phyloP scores from a whole-genome alignment of 441 rosid species.

The Euphorbia corollata region DNA sequence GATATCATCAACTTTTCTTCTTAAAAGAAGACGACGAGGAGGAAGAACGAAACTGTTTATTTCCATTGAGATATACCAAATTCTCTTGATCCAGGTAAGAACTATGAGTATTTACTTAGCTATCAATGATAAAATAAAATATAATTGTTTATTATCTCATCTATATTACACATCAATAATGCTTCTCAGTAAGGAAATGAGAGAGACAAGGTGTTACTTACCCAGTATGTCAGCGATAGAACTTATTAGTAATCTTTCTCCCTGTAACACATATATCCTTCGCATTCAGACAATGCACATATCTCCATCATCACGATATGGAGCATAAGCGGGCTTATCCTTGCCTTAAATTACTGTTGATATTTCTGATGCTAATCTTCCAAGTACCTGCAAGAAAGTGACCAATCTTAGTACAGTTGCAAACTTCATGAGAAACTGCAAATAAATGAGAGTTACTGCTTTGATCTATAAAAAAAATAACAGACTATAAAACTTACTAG shows the following conservation, averaged over 20 bases:
- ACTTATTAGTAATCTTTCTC: constrained; percentile 87
- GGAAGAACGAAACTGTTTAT: neutral
- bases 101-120: neutral
- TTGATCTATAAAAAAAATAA: no score
- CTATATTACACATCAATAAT: neutral
- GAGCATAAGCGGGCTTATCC: constrained; percentile 90
- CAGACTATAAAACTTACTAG: no score
- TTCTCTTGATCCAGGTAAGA: neutral
- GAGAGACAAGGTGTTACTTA: constrained; percentile 30
- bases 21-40: neutral
- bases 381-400: constrained; percentile 56
- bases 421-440: neutral
- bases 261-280: constrained; percentile 82
- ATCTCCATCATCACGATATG: constrained; percentile 93
- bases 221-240: constrained; percentile 97
- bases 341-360: constrained; percentile 92
- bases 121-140: neutral
- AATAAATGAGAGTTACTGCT: no score
- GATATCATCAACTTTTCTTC: neutral
- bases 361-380: constrained; percentile 91
- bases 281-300: constrained; percentile 95
- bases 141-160: neutral
- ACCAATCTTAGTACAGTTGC: constrained; percentile 1
- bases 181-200: constrained; percentile 5
- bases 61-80: neutral